phyloP scores from a whole-genome alignment of 768 basidiomycete species.

The Asterophora lycoperdoides region DNA sequence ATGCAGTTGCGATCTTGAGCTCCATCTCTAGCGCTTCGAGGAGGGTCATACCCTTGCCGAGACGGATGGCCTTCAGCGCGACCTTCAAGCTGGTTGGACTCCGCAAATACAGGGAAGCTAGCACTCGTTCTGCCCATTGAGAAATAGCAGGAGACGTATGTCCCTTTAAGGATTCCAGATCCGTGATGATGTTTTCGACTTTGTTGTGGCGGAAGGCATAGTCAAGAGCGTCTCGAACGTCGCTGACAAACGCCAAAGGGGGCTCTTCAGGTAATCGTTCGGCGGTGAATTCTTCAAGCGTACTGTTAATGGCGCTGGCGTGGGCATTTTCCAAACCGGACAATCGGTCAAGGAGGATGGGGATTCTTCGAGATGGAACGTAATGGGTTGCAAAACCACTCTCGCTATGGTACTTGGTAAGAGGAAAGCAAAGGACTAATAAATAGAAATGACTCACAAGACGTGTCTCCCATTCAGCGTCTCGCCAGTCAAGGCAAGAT shows the following conservation, averaged over 20 bases:
- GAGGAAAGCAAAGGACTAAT: not conserved
- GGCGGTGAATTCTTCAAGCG: conserved; percentile 70
- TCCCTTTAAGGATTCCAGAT: conserved; percentile 42
- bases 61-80: conserved; percentile 73
- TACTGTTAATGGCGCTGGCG: conserved; percentile 38
- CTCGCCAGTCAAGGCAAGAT: conserved; percentile 82
- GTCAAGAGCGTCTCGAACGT: conserved; percentile 75
- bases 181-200: conserved; percentile 67
- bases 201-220: conserved; percentile 64
- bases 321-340: conserved; percentile 49
- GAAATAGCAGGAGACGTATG: conserved; percentile 44
- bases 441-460: conserved; percentile 54
- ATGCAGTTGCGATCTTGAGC: conserved; percentile 82
- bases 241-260: conserved; percentile 49
- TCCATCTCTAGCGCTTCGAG: conserved; percentile 77
- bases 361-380: conserved; percentile 72
- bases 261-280: conserved; percentile 60
- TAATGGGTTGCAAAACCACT: conserved; percentile 94
- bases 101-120: conserved; percentile 56
- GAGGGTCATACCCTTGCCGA: conserved; percentile 61
- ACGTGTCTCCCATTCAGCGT: conserved; percentile 73
- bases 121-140: conserved; percentile 72
- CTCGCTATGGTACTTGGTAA: conserved; percentile 47
- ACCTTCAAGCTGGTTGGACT: conserved; percentile 94
- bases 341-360: conserved; percentile 66